A percentile compares a stretch with the other conserved stretches of the same genome.
Evolutionary conservation across 2,329 filamentous ascomycete species (phyloP).

Genomic region (Ophiostoma novo-ulmi): DNA sequence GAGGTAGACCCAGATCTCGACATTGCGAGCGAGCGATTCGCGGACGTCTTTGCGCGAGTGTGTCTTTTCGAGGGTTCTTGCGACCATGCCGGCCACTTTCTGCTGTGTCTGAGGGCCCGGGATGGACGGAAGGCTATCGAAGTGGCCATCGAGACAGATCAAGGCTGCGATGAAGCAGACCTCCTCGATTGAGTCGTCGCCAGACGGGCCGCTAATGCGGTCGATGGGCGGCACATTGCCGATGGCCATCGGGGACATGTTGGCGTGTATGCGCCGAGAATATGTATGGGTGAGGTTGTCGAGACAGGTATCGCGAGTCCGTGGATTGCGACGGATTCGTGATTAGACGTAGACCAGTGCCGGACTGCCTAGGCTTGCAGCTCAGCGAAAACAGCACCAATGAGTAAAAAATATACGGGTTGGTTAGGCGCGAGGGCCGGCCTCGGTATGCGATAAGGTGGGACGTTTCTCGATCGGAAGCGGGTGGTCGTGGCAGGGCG

Average conservation of each 20-base stretch:
- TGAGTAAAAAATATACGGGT: neutral
- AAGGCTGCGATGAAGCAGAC: conserved; percentile 56
- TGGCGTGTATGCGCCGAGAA: neutral
- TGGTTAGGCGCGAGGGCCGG: neutral
- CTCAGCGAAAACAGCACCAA: neutral
- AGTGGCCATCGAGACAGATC: conserved; percentile 58
- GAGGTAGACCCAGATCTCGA: conserved; percentile 62
- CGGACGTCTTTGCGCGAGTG: conserved; percentile 56
- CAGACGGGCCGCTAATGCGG: conserved; percentile 28
- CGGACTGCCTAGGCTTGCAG: neutral
- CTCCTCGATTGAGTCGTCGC: conserved; percentile 55
- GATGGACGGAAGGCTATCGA: conserved; percentile 52
- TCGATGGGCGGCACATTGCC: conserved; percentile 27
- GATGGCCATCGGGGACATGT: conserved; percentile 28
- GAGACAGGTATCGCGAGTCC: neutral
- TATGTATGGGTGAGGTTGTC: neutral
- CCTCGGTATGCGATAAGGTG: neutral
- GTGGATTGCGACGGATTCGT: neutral
- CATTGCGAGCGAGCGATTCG: conserved; percentile 58
- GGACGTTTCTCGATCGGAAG: neutral
- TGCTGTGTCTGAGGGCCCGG: conserved; percentile 50
- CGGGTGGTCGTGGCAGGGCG: neutral
- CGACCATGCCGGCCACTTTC: conserved; percentile 53
- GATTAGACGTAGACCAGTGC: neutral
- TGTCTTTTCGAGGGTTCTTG: conserved; percentile 59